phyloP scores from a whole-genome alignment of 2,329 filamentous ascomycete genomes.

The Botrytis fragariae region DNA sequence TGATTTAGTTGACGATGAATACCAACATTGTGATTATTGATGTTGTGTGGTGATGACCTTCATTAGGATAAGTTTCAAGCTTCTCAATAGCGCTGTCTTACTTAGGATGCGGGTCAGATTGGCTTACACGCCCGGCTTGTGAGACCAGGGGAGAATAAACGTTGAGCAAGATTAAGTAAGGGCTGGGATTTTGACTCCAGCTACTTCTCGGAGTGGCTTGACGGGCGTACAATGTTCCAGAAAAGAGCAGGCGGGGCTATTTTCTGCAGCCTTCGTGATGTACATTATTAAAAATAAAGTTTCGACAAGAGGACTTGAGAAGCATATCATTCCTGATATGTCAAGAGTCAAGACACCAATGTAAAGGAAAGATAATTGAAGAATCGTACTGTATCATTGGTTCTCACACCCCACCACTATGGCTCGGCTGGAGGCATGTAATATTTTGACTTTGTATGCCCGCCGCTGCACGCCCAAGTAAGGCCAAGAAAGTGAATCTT shows the following conservation, averaged over 20 bases:
- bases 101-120: not conserved
- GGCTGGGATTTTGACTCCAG: not conserved
- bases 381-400: not conserved
- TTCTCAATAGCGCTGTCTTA: constrained; percentile 3
- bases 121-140: constrained; percentile 1
- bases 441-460: not conserved
- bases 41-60: not conserved
- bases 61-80: not conserved
- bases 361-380: not conserved
- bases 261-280: not conserved
- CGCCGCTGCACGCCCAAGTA: not conserved
- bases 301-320: not conserved
- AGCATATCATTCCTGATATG: not conserved
- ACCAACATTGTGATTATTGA: constrained; percentile 1
- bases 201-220: constrained; percentile 2
- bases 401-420: not conserved
- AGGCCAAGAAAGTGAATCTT: not conserved
- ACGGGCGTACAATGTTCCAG: constrained; percentile 4
- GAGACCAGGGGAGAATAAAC: constrained; percentile 8
- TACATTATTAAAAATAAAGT: not conserved
- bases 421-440: not conserved
- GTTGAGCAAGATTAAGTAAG: constrained; percentile 9
- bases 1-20: not conserved
- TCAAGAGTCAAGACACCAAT: not conserved
- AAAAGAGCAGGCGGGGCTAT: constrained; percentile 2